Evolutionary conservation across 2,329 filamentous ascomycete genomes (phyloP).

Genomic region (Paecilomyces fulvus): DNA sequence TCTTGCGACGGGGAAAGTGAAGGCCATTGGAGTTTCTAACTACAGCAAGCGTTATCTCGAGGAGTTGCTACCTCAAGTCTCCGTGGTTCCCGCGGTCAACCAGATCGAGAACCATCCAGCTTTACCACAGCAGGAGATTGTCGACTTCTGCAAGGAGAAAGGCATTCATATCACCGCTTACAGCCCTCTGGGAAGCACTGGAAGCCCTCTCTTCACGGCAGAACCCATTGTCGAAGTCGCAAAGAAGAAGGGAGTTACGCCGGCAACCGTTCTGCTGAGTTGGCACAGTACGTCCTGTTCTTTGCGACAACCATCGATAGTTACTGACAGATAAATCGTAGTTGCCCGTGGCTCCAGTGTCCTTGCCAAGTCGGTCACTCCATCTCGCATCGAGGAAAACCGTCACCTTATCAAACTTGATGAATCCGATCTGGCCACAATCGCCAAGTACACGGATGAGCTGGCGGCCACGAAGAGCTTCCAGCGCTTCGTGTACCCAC

Average conservation of each 20-base stretch:
- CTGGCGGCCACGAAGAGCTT: conserved; percentile 23
- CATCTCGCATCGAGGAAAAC: conserved; percentile 34
- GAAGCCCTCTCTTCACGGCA: conserved; percentile 34
- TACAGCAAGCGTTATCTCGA: conserved; percentile 48
- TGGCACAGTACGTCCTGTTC: conserved; percentile 31
- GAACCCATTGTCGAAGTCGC: conserved; percentile 35
- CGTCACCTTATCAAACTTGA: conserved; percentile 31
- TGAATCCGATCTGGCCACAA: conserved; percentile 26
- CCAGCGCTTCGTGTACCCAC: conserved; percentile 55
- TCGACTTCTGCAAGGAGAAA: conserved; percentile 23
- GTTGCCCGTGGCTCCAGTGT: conserved; percentile 32
- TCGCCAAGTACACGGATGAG: conserved; percentile 28
- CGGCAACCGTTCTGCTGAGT: conserved; percentile 34
- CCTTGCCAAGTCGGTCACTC: conserved; percentile 35
- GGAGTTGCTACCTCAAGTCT: conserved; percentile 49
- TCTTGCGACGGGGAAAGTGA: conserved; percentile 45
- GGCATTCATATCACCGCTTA: conserved; percentile 48
- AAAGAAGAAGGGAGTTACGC: conserved; percentile 29
- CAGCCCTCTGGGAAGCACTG: conserved; percentile 35
- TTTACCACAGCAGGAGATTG: conserved; percentile 46
- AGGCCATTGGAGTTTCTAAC: conserved; percentile 53
- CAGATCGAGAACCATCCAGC: conserved; percentile 79
- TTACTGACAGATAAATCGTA: conserved; percentile 9
- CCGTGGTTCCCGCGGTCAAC: conserved; percentile 60
- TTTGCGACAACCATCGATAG: neutral